Evolutionary conservation across 148 eudicot genomes (phyloP).

Genomic region (Gaultheria prostrata): DNA sequence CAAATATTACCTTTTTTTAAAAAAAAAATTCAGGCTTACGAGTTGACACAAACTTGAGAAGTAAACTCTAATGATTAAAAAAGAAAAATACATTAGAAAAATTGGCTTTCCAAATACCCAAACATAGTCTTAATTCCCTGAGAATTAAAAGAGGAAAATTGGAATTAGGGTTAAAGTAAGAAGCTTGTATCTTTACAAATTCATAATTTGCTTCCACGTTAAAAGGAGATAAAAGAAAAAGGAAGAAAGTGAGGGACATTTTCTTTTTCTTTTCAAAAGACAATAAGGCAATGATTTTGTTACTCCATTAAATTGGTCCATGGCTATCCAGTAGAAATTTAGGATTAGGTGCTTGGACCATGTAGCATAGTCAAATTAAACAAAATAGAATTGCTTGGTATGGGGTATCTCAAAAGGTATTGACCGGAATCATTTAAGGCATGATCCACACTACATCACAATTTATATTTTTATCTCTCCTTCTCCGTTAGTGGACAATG

Average conservation of each 20-base stretch:
- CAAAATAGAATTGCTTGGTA: background rate
- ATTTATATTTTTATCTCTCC: no score
- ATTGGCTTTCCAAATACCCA: background rate
- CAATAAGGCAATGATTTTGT: constrained; percentile 1
- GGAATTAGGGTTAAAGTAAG: background rate
- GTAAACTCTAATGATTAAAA: background rate
- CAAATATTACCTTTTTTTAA: background rate
- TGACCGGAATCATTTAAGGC: background rate
- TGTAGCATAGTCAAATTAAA: background rate
- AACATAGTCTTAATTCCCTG: background rate
- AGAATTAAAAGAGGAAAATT: background rate
- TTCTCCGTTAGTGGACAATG: no score
- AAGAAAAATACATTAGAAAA: background rate
- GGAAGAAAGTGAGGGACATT: constrained; percentile 1
- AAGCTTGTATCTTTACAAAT: background rate
- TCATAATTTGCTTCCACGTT: constrained; percentile 5
- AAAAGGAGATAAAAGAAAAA: constrained; percentile 18
- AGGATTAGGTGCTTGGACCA: background rate
- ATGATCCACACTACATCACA: background rate
- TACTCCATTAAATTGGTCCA: background rate
- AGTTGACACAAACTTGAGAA: background rate
- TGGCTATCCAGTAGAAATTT: background rate
- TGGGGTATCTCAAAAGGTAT: background rate
- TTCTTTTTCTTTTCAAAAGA: background rate
- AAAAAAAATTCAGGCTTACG: background rate